phyloP scores from a whole-genome alignment of 345 rosid species.

The Citrus sp. region DNA sequence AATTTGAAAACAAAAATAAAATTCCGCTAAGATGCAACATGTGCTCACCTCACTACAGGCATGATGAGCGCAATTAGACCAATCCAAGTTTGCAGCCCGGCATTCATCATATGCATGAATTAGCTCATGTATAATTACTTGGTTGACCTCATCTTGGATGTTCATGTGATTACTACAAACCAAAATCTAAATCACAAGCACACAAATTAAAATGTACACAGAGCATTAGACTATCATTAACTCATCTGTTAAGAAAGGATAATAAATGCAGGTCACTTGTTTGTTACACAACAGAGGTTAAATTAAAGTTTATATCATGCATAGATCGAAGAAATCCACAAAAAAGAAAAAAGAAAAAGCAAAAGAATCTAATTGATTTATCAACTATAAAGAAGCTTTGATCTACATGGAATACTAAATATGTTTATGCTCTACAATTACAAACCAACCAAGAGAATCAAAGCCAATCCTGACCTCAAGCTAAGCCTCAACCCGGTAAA shows the following conservation, averaged over 20 bases:
- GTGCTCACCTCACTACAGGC: slow-evolving; percentile 85
- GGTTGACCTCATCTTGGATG: slow-evolving; percentile 80
- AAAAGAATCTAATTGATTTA: background rate
- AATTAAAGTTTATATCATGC: background rate
- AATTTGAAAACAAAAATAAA: background rate
- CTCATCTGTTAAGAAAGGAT: background rate
- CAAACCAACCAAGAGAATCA: background rate
- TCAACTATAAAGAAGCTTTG: background rate
- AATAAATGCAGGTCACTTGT: background rate
- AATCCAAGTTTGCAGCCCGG: slow-evolving; percentile 78
- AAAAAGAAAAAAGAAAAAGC: too few relatives aligned
- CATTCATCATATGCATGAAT: slow-evolving; percentile 94
- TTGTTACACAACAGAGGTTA: background rate
- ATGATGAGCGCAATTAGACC: slow-evolving; percentile 93
- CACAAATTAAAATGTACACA: slow-evolving; percentile 4
- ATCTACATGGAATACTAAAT: background rate
- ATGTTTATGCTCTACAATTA: background rate
- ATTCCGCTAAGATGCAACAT: background rate
- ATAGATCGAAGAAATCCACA: background rate
- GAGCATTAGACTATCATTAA: background rate
- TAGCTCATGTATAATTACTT: slow-evolving; percentile 79
- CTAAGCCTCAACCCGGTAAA: background rate
- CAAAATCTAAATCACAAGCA: slow-evolving; percentile 45
- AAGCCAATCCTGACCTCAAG: background rate
- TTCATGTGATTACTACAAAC: slow-evolving; percentile 78